Base-by-base conservation (phyloP, 1,284 basidiomycete species). In the Irpex sp. region DNA sequence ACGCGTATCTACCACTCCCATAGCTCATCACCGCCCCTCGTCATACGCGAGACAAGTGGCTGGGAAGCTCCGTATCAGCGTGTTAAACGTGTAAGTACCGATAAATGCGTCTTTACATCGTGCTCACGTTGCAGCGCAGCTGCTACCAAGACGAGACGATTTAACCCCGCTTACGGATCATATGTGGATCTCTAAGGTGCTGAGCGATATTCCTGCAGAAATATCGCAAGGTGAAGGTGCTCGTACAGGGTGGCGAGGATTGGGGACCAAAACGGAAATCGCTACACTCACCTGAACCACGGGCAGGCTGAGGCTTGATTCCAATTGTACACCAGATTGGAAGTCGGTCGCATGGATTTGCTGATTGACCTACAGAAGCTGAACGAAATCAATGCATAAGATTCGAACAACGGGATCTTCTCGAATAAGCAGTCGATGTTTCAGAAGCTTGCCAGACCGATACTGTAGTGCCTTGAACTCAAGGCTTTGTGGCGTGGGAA, bases 1-100 rank as follows among this genome's bases (percentile, higher is more conserved):
- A 96, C 95, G 0, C 82, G 97, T 47, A 78, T 98, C 64, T 99
- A 93, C 70, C 91, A 96, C 71, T 87, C 89, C 1, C 95, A 98
- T 66, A 57, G 77, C 0, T 85, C 84, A 3, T 72, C 71, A 2
- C 81, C 83, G 6, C 83, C 86, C 0, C 68, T 85, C 18, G 73
- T 98, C 47, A 82, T 98, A 16, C 83, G 93, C 39, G 95, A 99
- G 72, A 81, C 83, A 9, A 86, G 85, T 58, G 97, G 96, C 1
- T 92, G 93, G 87, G 94, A 98, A 73, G 93, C 91, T 7, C 81
- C 88, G 0, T 98, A 98, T 68, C 86, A 89, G 42, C 82, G 82
- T 12, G 86, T 99, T 55, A 91, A 88, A 76, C 76, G 79, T 65
- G 94, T 94, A 72, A 57, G 84, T 76, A 18, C 12, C n/a, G 8